Evolutionary conservation across 768 basidiomycete genomes (phyloP), one percentile per base, ranked within the genome.

Genomic region (Calocybe gangraenosa): DNA sequence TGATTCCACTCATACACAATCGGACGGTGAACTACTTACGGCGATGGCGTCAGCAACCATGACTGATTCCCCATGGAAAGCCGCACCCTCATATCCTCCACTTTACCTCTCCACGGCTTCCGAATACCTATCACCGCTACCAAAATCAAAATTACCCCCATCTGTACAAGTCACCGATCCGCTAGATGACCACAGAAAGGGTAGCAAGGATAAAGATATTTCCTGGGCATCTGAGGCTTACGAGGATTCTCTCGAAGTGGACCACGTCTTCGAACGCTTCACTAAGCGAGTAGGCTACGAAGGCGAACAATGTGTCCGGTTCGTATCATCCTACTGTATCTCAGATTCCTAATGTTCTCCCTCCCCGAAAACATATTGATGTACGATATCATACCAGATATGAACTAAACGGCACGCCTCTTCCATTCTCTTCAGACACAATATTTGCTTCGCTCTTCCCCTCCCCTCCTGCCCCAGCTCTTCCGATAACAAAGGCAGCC

Each of bases 241-340:
- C 59, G 92, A 93, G 65, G 83, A 87, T 57, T 85, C 86, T 11
- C 58, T 87, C 38, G 71, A 85, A 36, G 71, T 89, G 34, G 94
- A 97, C 62, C 81, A 82, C 44, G 79, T 91, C 2, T 97, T 98
- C 60, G 86, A 93, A 55, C 74, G 79, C 14, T 98, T 96, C 58
- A 80, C 79, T 41, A 79, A 80, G 56, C 73, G 92, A 25, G 78
- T 91, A 9, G 71, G 66, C 32, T 71, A 76, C 50, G 82, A 85
- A 57, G 82, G 84, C 19, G 78, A 85, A 53, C 95, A 98, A 61
- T 94, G 93, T 53, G 68, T 98, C 38, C 76, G 95, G 92, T 93
- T 46, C 40, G 80, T 70, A 18, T 33, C 28, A n/a, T n/a, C n/a
- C n/a, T n/a, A n/a, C n/a, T n/a, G n/a, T n/a, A n/a, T n/a, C n/a